Evolutionary conservation across 495 filamentous ascomycete species (phyloP), one percentile per base, ranked within the genome.

Genomic region (Letharia columbiana): DNA sequence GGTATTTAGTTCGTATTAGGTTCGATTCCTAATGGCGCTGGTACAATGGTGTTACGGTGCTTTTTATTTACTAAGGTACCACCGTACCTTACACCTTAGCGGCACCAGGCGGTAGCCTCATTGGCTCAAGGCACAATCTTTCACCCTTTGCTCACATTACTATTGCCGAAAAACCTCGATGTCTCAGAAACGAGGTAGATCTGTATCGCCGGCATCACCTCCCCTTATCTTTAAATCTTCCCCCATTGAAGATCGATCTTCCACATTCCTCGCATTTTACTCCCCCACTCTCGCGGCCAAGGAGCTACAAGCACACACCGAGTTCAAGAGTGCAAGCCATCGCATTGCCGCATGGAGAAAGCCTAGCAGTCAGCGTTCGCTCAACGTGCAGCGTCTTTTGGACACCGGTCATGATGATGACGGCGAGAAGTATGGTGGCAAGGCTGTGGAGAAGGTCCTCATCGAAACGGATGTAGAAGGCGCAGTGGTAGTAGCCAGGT

Each of bases 341-440:
- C 73, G 75, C 20, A 78, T 81, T n/a, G 68, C 74, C 28, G 79
- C 75, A 45, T 79, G 75, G 74, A 71, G 79, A 4, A 67, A 61
- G 39, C 72, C 70, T 52, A 73, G 41, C 66, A 72, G 41, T n/a
- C 61, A 67, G 60, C 52, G 42, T 20, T n/a, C 66, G 35, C 59
- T 70, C 11, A 20, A 44, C 17, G 20, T 60, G 17, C 47, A 28
- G 50, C 58, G 54, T 15, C 40, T 76, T 2, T 73, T 75, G 41
- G 71, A 73, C n/a, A 67, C 67, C 23, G 76, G 76, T n/a, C 65
- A 72, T 66, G 78, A 80, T 63, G 79, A 81, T 66, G 79, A 81
- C 63, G 79, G 79, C 13, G 79, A 82, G 68, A 71, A 72, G 47
- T 73, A 73, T 50, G 79, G 66, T 12, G 79, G 79, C 0, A 75